Evolutionary conservation across 2,329 filamentous ascomycete species (phyloP), one percentile per base, ranked within the genome.

Genomic region (Trichoderma aggressivum): DNA sequence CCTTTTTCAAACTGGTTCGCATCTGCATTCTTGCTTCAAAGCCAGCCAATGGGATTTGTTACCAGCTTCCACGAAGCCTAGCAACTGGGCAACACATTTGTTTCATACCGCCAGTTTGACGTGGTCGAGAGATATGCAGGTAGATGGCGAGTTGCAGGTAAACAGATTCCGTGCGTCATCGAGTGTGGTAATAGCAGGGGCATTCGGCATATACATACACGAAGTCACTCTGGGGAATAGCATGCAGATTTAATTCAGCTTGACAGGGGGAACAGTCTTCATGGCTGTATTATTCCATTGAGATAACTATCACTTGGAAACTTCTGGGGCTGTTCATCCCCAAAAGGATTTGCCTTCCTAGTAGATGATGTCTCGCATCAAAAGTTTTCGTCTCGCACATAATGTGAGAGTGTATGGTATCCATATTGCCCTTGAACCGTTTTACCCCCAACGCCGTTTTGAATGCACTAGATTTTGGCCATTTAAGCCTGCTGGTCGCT

Each of bases 401-500:
- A 75, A 75, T 76, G 77, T 34, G 28, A 34, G 34, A 59, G 56
- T 59, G 30, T 34, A 78, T 81, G 79, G 78, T 81, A 81, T 81
- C 78, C 67, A 70, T 76, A 70, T 75, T 78, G 77, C 77, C 78
- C 77, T 74, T 77, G 73, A 78, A 77, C 79, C 77, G 74, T 74
- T 78, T 80, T 77, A 78, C 78, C 80, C 83, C 79, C 74, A 86
- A 86, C 84, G 84, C 84, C 83, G 76, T 80, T 43, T 43, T 73
- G 74, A 79, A 80, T 77, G 72, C 77, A 77, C 36, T 72, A 74
- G 36, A 72, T 71, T 53, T 64, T 34, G 63, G 73, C 71, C 65
- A 74, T 74, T 85, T 91, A 92, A 80, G 87, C 85, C 81, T 86
- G 84, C 83, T 90, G 90, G 84, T 93, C 90, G 85, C 87, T 91